These are phyloP conservation scores for Pelargonium hybrid DNA, from an alignment of 441 rosid species.

Conservation along the genomic window DNA sequence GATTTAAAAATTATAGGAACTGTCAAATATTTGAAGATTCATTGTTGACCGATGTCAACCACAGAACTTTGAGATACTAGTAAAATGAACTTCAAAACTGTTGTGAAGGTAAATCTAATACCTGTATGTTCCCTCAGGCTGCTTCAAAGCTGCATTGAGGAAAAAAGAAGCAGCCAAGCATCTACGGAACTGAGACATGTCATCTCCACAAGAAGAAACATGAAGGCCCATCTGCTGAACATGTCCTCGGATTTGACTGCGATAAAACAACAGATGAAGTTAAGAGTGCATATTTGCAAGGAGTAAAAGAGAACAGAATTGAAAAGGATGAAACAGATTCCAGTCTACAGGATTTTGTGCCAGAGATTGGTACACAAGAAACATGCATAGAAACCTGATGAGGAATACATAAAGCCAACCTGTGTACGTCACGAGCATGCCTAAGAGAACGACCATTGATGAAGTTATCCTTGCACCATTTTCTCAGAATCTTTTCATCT, in stretches of 20 bases:
- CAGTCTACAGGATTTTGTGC: not conserved
- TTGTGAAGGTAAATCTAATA: not conserved
- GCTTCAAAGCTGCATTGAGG: constrained; percentile 83
- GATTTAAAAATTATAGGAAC: not conserved
- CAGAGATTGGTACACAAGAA: not conserved
- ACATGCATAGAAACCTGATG: constrained; percentile 3
- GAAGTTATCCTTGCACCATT: constrained; percentile 87
- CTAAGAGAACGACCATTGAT: constrained; percentile 61
- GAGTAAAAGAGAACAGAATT: not conserved
- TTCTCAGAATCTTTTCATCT: constrained; percentile 47
- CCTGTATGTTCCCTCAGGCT: constrained; percentile 83
- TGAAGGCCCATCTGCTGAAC: constrained; percentile 68
- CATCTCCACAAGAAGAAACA: constrained; percentile 70
- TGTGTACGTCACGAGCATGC: constrained; percentile 71
- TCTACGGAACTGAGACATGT: constrained; percentile 63
- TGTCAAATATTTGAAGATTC: not conserved
- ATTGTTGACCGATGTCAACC: not conserved
- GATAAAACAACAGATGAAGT: constrained; percentile 18
- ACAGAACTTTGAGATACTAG: constrained; percentile 4
- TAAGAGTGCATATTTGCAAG: not conserved
- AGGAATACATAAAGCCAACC: constrained; percentile 30
- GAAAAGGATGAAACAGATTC: not conserved
- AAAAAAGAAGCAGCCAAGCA: constrained; percentile 89
- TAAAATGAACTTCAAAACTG: constrained; percentile 11
- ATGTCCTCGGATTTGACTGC: constrained; percentile 71